Evolutionary conservation across 345 rosid genomes (phyloP).

Genomic region (Hypericum androsaemum): DNA sequence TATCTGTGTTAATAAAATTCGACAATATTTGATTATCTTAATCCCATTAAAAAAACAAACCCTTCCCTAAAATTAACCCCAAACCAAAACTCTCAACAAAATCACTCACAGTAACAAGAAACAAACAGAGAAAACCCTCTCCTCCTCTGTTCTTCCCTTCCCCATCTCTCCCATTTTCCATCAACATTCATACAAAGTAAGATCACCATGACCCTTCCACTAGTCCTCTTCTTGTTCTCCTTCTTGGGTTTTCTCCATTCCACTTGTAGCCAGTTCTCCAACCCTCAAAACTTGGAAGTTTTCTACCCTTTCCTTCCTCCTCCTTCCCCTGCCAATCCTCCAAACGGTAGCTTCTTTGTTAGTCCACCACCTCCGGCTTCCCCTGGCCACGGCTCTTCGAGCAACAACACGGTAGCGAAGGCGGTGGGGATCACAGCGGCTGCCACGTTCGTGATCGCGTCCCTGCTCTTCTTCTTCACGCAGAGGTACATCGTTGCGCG

Average conservation of each 20-base stretch:
- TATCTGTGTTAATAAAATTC: background rate
- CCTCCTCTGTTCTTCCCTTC: background rate
- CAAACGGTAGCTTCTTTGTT: slow-evolving; percentile 1
- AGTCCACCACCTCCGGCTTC: slow-evolving; percentile 2
- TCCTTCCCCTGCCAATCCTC: slow-evolving; percentile 7
- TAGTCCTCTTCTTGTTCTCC: slow-evolving; percentile 1
- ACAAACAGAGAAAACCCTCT: slow-evolving; percentile 14
- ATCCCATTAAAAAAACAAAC: background rate
- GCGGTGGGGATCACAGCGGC: slow-evolving; percentile 64
- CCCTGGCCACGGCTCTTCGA: slow-evolving; percentile 12
- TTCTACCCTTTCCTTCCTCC: slow-evolving; percentile 37
- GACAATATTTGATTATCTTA: background rate
- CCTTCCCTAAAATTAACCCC: too few species aligned
- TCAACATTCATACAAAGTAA: background rate
- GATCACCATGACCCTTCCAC: slow-evolving; percentile 19
- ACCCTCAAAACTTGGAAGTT: slow-evolving; percentile 55
- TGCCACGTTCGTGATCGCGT: slow-evolving; percentile 40
- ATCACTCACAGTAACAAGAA: too few species aligned
- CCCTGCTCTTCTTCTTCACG: slow-evolving; percentile 38
- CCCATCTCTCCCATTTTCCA: slow-evolving; percentile 19
- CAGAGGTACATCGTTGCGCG: slow-evolving; percentile 23
- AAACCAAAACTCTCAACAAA: too few species aligned
- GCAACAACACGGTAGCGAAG: slow-evolving; percentile 25
- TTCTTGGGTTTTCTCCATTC: slow-evolving; percentile 17
- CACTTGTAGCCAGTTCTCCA: slow-evolving; percentile 27